phyloP scores from a whole-genome alignment of 2,329 filamentous ascomycete genomes.

The Fusarium armeniacum region DNA sequence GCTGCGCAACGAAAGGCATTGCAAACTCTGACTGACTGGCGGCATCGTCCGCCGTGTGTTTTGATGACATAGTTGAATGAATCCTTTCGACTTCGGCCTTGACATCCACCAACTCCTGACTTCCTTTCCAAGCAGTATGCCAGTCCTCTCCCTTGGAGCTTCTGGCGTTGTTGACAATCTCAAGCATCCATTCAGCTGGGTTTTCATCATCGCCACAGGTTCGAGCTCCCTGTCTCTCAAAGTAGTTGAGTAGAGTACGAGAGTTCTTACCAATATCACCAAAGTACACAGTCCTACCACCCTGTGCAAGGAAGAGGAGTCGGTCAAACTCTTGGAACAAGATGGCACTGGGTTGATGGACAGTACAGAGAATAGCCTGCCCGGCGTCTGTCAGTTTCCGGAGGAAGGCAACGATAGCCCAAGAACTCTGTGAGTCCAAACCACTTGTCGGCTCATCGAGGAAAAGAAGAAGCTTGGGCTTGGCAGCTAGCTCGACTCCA shows the following conservation, averaged over 20 bases:
- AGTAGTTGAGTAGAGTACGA: conserved; percentile 70
- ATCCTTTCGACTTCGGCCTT: conserved; percentile 75
- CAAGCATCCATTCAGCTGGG: conserved; percentile 82
- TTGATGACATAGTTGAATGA: conserved; percentile 61
- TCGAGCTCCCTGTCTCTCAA: conserved; percentile 73
- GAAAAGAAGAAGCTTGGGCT: conserved; percentile 71
- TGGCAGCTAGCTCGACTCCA: conserved; percentile 70
- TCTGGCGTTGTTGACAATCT: conserved; percentile 60
- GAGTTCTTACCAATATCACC: conserved; percentile 75
- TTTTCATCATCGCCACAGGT: conserved; percentile 74
- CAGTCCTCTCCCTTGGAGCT: conserved; percentile 68
- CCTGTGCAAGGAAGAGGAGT: conserved; percentile 73
- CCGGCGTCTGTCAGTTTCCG: conserved; percentile 70
- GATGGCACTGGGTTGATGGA: conserved; percentile 68
- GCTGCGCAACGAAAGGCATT: conserved; percentile 76
- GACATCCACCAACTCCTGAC: conserved; percentile 65
- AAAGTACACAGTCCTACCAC: conserved; percentile 78
- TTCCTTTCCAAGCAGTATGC: conserved; percentile 75
- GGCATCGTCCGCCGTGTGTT: conserved; percentile 31
- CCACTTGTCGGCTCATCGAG: conserved; percentile 73
- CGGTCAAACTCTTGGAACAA: conserved; percentile 71
- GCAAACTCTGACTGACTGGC: conserved; percentile 76
- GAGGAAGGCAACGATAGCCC: conserved; percentile 73
- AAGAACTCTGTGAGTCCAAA: conserved; percentile 74
- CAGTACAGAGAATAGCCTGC: conserved; percentile 68